Conservation (phyloP, 2,329 filamentous ascomycete genomes). For the Biscogniauxia sp. region DNA sequence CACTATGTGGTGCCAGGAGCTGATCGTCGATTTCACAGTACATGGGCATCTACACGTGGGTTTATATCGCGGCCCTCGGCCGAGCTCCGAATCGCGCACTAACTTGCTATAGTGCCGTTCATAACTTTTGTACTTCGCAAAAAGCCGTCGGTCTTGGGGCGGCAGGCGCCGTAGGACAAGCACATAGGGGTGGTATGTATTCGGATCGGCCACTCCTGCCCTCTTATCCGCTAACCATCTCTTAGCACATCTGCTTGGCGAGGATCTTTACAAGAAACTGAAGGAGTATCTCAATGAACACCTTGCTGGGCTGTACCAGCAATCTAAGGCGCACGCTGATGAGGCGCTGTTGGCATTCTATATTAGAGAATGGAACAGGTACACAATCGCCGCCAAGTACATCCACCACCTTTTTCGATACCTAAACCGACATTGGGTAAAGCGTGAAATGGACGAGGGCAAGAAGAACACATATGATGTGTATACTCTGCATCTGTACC, state of each 20-base stretch:
- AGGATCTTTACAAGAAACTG: conserved; percentile 91
- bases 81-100: conserved; percentile 27
- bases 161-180: conserved; percentile 43
- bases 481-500: conserved; percentile 92
- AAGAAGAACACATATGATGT: conserved; percentile 99
- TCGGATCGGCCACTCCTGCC: not conserved
- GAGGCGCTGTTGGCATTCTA: conserved; percentile 91
- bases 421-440: conserved; percentile 97
- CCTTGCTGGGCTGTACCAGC: conserved; percentile 65
- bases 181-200: conserved; percentile 68
- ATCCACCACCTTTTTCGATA: conserved; percentile 97
- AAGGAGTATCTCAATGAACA: conserved; percentile 81
- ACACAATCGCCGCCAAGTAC: conserved; percentile 93
- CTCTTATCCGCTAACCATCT: conserved; percentile 18
- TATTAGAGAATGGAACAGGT: conserved; percentile 94
- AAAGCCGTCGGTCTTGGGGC: conserved; percentile 70
- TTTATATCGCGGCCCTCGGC: conserved; percentile 7
- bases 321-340: conserved; percentile 78
- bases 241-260: conserved; percentile 85
- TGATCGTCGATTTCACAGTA: conserved; percentile 52
- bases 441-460: conserved; percentile 96
- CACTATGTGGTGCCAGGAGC: conserved; percentile 3
- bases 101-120: conserved; percentile 67
- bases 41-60: conserved; percentile 92
- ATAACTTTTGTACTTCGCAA: conserved; percentile 99